A percentile compares a stretch with the other conserved stretches of the same genome.
phyloP scores from a whole-genome alignment of 768 basidiomycete genomes.

The Cyclocybe cylindracea region DNA sequence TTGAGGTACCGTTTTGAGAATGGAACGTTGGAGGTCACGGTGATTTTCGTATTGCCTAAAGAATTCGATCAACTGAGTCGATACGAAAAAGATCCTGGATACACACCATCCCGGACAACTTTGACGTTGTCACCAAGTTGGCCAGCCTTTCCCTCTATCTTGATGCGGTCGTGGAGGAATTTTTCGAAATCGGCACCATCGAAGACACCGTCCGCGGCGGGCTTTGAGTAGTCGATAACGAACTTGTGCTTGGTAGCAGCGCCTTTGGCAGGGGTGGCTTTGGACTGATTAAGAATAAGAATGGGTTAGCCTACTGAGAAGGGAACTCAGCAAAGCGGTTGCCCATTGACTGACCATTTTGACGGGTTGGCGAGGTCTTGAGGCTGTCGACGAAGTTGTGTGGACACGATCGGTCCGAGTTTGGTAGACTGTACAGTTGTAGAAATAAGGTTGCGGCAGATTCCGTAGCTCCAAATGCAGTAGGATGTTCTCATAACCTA shows the following conservation, averaged over 20 bases:
- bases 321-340: conserved; percentile 85
- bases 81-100: background rate
- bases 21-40: conserved; percentile 81
- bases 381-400: conserved; percentile 4
- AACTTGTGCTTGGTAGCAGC: conserved; percentile 70
- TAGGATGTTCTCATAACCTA: conserved; percentile 1
- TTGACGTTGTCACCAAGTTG: conserved; percentile 90
- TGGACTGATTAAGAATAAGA: conserved; percentile 49
- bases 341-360: conserved; percentile 72
- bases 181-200: conserved; percentile 73
- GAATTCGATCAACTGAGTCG: background rate
- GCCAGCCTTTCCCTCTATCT: conserved; percentile 90
- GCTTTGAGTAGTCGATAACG: conserved; percentile 83
- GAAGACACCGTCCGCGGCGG: conserved; percentile 62
- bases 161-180: conserved; percentile 91
- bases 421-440: conserved; percentile 56
- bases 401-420: background rate
- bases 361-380: conserved; percentile 23
- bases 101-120: conserved; percentile 82
- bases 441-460: conserved; percentile 34
- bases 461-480: conserved; percentile 15
- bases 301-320: conserved; percentile 89
- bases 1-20: conserved; percentile 98
- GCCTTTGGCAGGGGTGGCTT: conserved; percentile 55
- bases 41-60: conserved; percentile 78